These are phyloP conservation scores for Ramularia collo-cygni DNA, from an alignment of 2,329 filamentous ascomycete genomes.

Conservation along the genomic window DNA sequence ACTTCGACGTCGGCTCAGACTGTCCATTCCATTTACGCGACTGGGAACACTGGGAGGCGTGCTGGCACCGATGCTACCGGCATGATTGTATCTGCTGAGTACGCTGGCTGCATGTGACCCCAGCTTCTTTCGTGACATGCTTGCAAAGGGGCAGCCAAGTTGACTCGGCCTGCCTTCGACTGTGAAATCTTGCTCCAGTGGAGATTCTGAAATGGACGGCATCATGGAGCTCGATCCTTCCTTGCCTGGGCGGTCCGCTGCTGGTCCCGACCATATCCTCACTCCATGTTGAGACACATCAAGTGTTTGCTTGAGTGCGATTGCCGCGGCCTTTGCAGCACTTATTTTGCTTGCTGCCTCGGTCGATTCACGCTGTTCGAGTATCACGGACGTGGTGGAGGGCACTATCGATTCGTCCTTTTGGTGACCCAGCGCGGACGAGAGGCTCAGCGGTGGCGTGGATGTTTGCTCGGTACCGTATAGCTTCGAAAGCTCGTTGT, in stretches of 20 bases:
- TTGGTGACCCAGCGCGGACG: conserved; percentile 24
- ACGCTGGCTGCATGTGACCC: conserved; percentile 34
- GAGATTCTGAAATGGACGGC: conserved; percentile 35
- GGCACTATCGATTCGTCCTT: conserved; percentile 9
- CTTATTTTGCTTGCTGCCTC: conserved; percentile 32
- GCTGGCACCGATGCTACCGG: conserved; percentile 20
- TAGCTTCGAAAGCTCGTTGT: conserved; percentile 29
- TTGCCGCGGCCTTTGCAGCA: conserved; percentile 26
- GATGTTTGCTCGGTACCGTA: conserved; percentile 17
- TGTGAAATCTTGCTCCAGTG: conserved; percentile 82
- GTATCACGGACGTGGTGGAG: conserved; percentile 29
- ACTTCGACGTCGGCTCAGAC: conserved; percentile 30
- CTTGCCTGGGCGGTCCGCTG: conserved; percentile 30
- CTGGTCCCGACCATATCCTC: conserved; percentile 29
- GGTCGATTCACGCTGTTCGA: conserved; percentile 19
- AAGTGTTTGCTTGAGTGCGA: conserved; percentile 12
- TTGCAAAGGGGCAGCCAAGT: conserved; percentile 74
- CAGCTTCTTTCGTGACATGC: conserved; percentile 37
- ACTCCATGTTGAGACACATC: conserved; percentile 20
- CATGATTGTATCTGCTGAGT: conserved; percentile 32
- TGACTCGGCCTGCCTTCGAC: conserved; percentile 73
- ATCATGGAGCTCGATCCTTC: conserved; percentile 31
- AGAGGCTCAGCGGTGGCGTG: conserved; percentile 28
- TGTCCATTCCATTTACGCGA: conserved; percentile 37
- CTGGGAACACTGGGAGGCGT: conserved; percentile 23